Base-by-base conservation (phyloP, 805 yeast genomes). In the Candida fluviatilis region DNA sequence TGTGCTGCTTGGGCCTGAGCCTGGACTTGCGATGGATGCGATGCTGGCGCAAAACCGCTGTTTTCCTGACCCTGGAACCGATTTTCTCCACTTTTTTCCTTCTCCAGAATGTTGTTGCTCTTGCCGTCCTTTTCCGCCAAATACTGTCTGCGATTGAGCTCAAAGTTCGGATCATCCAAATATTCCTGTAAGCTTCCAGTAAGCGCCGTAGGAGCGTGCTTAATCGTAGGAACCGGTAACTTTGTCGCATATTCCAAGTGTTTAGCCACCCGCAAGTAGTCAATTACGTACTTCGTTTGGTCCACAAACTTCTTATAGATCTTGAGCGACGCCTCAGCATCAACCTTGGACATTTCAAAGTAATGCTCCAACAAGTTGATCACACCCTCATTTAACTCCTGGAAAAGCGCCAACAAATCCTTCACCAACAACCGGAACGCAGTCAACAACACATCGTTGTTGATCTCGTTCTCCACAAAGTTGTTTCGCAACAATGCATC, bases 141-240 rank as follows among this genome's bases (percentile, higher is more conserved):
- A 52, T 84, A 88, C 53, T 85, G 95, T 42, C 80, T 67, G 57
- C 95, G 76, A 56, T 86, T 88, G 6, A 66, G 62, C 49, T 88
- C 96, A 60, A 88, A 88, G 49, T 82, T 81, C 6, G 90, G 88
- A 55, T 91, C 97, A 47, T 81, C 75, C 48, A 93, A 66, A 58
- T 91, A 95, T 50, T 90, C 96, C 55, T 88, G 93, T 44, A 93
- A 74, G 11, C 95, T 82, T 24, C 80, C 74, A 3, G 95, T 84
- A 46, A 93, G 71, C 18, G 95, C 93, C 2, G 97, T 90, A 16
- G 97, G 97, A 1, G 98, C 98, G 62, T 93, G 99, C 57, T 87
- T 87, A 44, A 93, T 90, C 11, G 95, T 90, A 26, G 99, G 99
- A 24, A 93, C 95, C 52, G 83, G 90, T 47, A 91, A 68, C 52